Conservation (phyloP, 2,329 filamentous ascomycete species). For the Clathrospora elynae region DNA sequence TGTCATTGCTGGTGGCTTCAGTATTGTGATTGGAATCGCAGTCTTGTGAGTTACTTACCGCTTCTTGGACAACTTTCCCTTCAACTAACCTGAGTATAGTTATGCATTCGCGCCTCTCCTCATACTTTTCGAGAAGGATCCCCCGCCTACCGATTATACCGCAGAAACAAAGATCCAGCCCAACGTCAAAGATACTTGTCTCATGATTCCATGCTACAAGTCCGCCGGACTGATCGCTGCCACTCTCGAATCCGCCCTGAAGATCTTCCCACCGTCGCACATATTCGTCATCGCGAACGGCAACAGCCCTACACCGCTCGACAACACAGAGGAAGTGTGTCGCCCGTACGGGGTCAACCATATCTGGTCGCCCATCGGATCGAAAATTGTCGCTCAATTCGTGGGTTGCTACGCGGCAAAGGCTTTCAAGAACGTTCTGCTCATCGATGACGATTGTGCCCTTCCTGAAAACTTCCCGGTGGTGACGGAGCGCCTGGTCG, state of each 20-base stretch:
- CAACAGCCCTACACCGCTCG: constrained; percentile 19
- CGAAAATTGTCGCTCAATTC: constrained; percentile 23
- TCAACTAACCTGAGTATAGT: constrained; percentile 1
- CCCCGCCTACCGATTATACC: constrained; percentile 24
- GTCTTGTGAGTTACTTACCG: constrained; percentile 35
- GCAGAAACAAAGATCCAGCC: constrained; percentile 32
- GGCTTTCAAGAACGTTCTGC: constrained; percentile 21
- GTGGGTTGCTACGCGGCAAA: constrained; percentile 21
- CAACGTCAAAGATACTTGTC: constrained; percentile 34
- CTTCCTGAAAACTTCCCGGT: constrained; percentile 22
- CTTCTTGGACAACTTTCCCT: constrained; percentile 39
- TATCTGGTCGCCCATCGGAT: constrained; percentile 21
- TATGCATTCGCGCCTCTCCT: constrained; percentile 41
- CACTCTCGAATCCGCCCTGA: constrained; percentile 21
- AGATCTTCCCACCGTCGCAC: constrained; percentile 21
- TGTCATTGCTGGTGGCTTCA: constrained; percentile 49
- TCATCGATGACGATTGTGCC: constrained; percentile 23
- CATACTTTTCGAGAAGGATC: constrained; percentile 42
- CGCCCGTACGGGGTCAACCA: constrained; percentile 21
- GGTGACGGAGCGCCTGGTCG: constrained; percentile 19
- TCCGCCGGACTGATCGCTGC: constrained; percentile 18
- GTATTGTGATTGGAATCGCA: constrained; percentile 43
- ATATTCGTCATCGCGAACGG: constrained; percentile 26
- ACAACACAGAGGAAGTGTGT: constrained; percentile 25
- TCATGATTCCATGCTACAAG: constrained; percentile 23